Evolutionary conservation across 192 early-diverging fungal genomes (phyloP).

Genomic region (Podila minutissima): DNA sequence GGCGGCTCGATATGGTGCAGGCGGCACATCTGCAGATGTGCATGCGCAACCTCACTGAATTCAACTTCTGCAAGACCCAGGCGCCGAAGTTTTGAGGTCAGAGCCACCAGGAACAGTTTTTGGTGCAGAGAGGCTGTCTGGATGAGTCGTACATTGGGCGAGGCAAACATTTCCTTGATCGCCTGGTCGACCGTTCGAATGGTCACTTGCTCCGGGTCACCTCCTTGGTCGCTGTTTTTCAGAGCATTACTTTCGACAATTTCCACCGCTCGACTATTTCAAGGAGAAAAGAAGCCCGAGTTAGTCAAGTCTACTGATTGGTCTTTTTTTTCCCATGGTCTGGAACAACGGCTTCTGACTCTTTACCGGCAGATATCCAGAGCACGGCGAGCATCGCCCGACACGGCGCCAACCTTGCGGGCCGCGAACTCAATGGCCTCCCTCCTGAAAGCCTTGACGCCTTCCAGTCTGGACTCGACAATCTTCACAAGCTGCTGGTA

Average conservation of each 20-base stretch:
- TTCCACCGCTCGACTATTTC: constrained; percentile 71
- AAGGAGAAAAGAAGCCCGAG: background rate
- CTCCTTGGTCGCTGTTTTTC: constrained; percentile 14
- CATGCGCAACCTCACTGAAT: constrained; percentile 75
- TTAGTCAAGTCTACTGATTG: background rate
- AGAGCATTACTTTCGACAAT: constrained; percentile 65
- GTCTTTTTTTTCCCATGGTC: background rate
- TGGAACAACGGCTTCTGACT: background rate
- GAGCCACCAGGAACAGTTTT: constrained; percentile 83
- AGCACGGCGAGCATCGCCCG: constrained; percentile 94
- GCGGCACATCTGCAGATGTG: constrained; percentile 74
- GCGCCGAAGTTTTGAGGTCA: constrained; percentile 69
- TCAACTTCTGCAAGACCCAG: constrained; percentile 78
- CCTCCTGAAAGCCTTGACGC: constrained; percentile 72
- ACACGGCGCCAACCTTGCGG: constrained; percentile 94
- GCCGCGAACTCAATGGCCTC: constrained; percentile 96
- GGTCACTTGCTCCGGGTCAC: constrained; percentile 59
- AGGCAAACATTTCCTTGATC: constrained; percentile 88
- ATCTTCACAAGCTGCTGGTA: constrained; percentile 87
- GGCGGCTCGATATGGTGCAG: constrained; percentile 69
- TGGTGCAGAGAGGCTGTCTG: constrained; percentile 81
- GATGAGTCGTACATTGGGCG: constrained; percentile 79
- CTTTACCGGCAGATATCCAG: constrained; percentile 90
- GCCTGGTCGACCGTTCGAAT: constrained; percentile 80
- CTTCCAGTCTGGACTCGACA: constrained; percentile 83